phyloP scores from a whole-genome alignment of 768 basidiomycete genomes.

The Aureoboletus auriporus region DNA sequence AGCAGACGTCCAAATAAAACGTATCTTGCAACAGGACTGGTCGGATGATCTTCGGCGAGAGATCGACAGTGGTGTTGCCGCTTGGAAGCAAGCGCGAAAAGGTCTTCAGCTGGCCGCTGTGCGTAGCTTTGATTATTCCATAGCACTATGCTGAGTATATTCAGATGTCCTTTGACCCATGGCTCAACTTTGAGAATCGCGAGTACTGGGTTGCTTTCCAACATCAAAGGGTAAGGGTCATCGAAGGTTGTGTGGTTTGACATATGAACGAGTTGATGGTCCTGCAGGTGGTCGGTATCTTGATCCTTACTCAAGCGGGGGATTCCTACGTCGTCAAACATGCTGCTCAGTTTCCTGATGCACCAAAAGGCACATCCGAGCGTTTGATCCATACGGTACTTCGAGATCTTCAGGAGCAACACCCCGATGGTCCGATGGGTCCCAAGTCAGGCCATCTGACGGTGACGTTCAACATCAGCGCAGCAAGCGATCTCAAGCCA shows the following conservation, averaged over 20 bases:
- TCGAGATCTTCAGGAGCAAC: constrained; percentile 36
- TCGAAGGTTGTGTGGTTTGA: too few relatives aligned
- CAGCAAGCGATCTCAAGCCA: constrained; percentile 37
- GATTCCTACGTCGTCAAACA: constrained; percentile 55
- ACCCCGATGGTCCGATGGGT: background rate
- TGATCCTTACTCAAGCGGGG: constrained; percentile 48
- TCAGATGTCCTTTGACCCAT: constrained; percentile 47
- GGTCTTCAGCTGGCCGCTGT: constrained; percentile 58
- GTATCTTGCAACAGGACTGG: constrained; percentile 38
- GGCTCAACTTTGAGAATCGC: constrained; percentile 52
- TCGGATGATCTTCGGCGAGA: constrained; percentile 40
- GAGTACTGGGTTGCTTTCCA: constrained; percentile 53
- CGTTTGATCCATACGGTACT: constrained; percentile 46
- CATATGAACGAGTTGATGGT: background rate
- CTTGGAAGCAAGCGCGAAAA: constrained; percentile 51
- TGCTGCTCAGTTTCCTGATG: constrained; percentile 47
- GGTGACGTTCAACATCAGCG: constrained; percentile 48
- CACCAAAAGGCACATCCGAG: constrained; percentile 54
- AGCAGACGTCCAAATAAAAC: constrained; percentile 47
- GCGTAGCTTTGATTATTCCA: constrained; percentile 4
- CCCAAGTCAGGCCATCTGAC: constrained; percentile 17
- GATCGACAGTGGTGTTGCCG: constrained; percentile 49
- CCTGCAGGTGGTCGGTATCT: constrained; percentile 40
- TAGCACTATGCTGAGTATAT: background rate
- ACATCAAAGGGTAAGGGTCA: constrained; percentile 9